A percentile compares a stretch with the other conserved stretches of the same genome.
These are phyloP conservation scores for Teratosphaeria viscida DNA, from an alignment of 2,329 filamentous ascomycete species.

Conservation along the genomic window DNA sequence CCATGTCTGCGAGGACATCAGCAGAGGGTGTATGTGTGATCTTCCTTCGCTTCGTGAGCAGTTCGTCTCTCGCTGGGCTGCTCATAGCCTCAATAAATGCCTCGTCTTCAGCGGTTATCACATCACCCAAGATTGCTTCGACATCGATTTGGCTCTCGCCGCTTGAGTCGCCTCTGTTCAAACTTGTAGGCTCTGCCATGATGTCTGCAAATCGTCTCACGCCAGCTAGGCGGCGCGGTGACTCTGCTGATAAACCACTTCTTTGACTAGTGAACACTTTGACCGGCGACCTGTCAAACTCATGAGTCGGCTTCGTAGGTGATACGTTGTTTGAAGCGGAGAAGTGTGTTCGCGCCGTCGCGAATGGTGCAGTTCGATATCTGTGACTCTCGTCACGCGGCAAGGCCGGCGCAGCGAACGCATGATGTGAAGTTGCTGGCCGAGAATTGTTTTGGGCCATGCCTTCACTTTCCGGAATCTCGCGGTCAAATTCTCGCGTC, in stretches of 20 bases:
- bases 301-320: slow-evolving; percentile 8
- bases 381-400: slow-evolving; percentile 8
- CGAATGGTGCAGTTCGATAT: slow-evolving; percentile 13
- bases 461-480: slow-evolving; percentile 24
- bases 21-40: background rate
- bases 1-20: background rate
- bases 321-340: slow-evolving; percentile 15
- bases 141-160: slow-evolving; percentile 23
- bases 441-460: slow-evolving; percentile 1
- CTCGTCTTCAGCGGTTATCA: slow-evolving; percentile 29
- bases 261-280: slow-evolving; percentile 15
- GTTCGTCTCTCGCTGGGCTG: slow-evolving; percentile 9
- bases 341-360: slow-evolving; percentile 31
- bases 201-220: slow-evolving; percentile 24
- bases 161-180: slow-evolving; percentile 9
- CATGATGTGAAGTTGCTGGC: background rate
- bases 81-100: slow-evolving; percentile 19
- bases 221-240: slow-evolving; percentile 23
- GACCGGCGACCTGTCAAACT: slow-evolving; percentile 8
- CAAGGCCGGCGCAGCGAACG: background rate
- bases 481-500: background rate
- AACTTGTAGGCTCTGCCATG: slow-evolving; percentile 15
- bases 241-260: slow-evolving; percentile 17
- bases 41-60: slow-evolving; percentile 12
- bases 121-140: slow-evolving; percentile 19